A percentile compares a stretch with the other conserved stretches of the same genome.
phyloP scores from a whole-genome alignment of 2,329 filamentous ascomycete genomes.

The Talaromyces sp. region DNA sequence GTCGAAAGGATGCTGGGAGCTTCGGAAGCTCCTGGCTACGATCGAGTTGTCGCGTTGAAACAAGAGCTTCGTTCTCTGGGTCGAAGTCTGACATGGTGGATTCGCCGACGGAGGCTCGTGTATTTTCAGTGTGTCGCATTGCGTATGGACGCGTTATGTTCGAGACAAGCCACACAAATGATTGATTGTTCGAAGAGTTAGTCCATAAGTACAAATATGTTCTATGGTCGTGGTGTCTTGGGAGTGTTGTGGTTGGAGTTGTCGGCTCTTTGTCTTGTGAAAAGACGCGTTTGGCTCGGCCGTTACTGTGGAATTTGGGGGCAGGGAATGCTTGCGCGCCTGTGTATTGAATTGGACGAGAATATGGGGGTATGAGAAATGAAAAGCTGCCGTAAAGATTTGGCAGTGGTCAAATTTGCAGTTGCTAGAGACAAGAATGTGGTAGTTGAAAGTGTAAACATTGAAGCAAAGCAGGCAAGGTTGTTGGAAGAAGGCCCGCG shows the following conservation, averaged over 20 bases:
- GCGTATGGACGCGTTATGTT: conserved; percentile 17
- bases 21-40: conserved; percentile 26
- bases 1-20: conserved; percentile 24
- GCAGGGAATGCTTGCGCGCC: neutral
- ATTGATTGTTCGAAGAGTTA: neutral
- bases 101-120: conserved; percentile 12
- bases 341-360: neutral
- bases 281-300: neutral
- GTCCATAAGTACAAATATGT: neutral
- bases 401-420: neutral
- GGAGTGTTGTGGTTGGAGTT: neutral
- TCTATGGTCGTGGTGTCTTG: neutral
- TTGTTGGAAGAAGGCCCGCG: conserved; percentile 2
- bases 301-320: neutral
- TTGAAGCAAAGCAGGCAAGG: neutral
- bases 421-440: neutral
- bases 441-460: conserved; percentile 1
- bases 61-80: conserved; percentile 44
- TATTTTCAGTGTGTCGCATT: conserved; percentile 9
- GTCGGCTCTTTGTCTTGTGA: neutral
- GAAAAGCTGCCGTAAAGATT: neutral
- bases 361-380: neutral
- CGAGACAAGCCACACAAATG: neutral
- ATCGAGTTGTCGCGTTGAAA: conserved; percentile 39
- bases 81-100: conserved; percentile 39